Base-by-base conservation (phyloP, 2,329 filamentous ascomycete genomes). In the Penicillium decumbens region DNA sequence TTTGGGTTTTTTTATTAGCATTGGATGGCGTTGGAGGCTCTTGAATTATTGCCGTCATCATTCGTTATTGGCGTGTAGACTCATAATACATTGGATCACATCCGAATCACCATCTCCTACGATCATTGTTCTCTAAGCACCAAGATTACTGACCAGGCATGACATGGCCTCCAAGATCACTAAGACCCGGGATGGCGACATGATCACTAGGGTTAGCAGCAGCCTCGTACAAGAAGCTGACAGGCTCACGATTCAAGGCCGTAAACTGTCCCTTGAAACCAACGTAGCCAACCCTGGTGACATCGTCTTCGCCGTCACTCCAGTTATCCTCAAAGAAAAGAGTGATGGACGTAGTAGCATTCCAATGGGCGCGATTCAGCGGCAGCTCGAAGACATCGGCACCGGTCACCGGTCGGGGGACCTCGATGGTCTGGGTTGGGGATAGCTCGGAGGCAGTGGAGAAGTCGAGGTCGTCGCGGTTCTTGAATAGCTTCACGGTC, bases 181-280 rank as follows among this genome's bases (percentile, higher is more conserved):
- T 68, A 43, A 77, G 64, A 25, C 75, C 72, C 49, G 72, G 68
- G 41, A 76, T 72, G 41, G 72, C 67, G 57, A 72, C 72, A 73
- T 98, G 93, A 73, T 98, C 93, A 41, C 75, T 81, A 10, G 92
- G 93, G 69, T 96, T 95, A 30, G 93, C 87, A 24, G 92, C 92
- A 15, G 90, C 87, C 78, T 98, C 93, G 70, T 97, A 98, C 53
- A 95, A 64, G 61, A 97, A 92, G 59, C 87, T 89, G 6, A 87
- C 76, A 1, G 93, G 90, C 66, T 92, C 89, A 47, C 86, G 79
- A 41, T 86, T 93, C 64, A 95, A 72, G 67, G 84, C 83, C 81
- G 93, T 93, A 79, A 89, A 97, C 72, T 95, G 89, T 23, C 93
- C 93, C 72, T 89, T 91, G 76, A 98, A 97, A 1, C 88, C 93